A percentile compares a stretch with the other conserved stretches of the same genome.
Evolutionary conservation across 2,329 filamentous ascomycete genomes (phyloP).

Genomic region (Albifimbria verrucaria): DNA sequence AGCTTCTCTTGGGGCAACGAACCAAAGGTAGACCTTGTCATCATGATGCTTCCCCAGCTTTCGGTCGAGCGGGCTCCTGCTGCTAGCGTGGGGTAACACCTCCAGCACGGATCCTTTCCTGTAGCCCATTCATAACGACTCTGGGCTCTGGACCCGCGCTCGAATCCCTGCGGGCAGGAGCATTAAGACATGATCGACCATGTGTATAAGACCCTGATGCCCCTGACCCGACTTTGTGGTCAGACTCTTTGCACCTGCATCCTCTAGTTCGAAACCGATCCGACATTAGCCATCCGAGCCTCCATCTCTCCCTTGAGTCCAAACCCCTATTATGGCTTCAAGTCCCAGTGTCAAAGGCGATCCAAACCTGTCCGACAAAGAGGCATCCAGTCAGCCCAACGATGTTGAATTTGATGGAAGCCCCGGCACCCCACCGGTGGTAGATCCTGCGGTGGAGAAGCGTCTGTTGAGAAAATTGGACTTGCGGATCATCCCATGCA

Average conservation of each 20-base stretch:
- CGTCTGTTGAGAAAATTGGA: conserved; percentile 25
- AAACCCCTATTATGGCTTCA: not conserved
- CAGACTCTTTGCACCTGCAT: not conserved
- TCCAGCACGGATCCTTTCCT: not conserved
- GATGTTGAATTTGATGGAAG: conserved; percentile 14
- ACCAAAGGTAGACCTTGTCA: not conserved
- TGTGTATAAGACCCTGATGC: not conserved
- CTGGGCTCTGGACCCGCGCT: not conserved
- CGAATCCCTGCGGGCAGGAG: not conserved
- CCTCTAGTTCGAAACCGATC: not conserved
- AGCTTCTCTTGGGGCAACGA: not conserved
- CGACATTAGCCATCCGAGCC: not conserved
- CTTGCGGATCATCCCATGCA: conserved; percentile 26
- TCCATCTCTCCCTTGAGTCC: not conserved
- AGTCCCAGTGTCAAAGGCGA: not conserved
- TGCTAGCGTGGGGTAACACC: not conserved
- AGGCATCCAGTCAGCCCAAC: not conserved
- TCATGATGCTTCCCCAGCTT: not conserved
- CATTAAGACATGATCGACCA: not conserved
- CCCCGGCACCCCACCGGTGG: conserved; percentile 1
- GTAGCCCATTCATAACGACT: not conserved
- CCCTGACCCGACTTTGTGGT: not conserved
- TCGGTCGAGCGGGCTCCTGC: not conserved
- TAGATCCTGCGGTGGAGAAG: conserved; percentile 12
- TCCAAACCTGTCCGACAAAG: not conserved